Base-by-base conservation (phyloP, 1,284 basidiomycete species). In the Phylloporus sp. region DNA sequence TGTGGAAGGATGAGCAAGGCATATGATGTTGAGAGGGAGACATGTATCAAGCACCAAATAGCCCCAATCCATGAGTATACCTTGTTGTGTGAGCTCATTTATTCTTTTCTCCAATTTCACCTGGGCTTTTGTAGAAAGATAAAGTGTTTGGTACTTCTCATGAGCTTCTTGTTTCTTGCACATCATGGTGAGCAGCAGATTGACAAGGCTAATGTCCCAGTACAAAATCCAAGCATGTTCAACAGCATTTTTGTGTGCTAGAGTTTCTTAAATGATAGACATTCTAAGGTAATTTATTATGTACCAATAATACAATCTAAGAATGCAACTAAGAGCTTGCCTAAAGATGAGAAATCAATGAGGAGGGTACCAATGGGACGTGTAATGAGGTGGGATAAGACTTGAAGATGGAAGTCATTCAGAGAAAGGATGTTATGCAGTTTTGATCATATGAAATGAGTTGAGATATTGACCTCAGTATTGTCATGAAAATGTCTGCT, bases 251-350 rank as follows among this genome's bases (percentile, higher is more conserved):
- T 63, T 60, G 25, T 70, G 64, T 10, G 45, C 61, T 67, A 53
- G 49, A n/a, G 6, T 32, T 3, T 4, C 12, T 39, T 71, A 10
- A 67, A 47, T 25, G 12, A 45, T 23, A 15, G 17, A 32, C 20
- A 23, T 32, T 23, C 32, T 14, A 39, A n/a, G 23, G n/a, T 49
- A 49, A 25, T 8, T 11, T 49, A 17, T 32, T 57, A 63, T 65
- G 56, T 4, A 68, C 60, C 25, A 32, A 62, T 25, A 14, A 63
- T 19, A 7, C 66, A 52, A 41, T 68, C 67, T 19, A 68, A 19
- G 43, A 32, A 66, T 12, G 35, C 58, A 5, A 68, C 62, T 5
- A 68, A 60, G 15, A 66, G 67, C 14, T 68, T 58, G n/a, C 65
- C 65, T 4, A 68, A 32, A 17, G 61, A 68, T 12, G 58, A 66